Evolutionary conservation across 352 stramenopile species (phyloP), one percentile per base, ranked within the genome.

Genomic region (Phytophthora tubulina): DNA sequence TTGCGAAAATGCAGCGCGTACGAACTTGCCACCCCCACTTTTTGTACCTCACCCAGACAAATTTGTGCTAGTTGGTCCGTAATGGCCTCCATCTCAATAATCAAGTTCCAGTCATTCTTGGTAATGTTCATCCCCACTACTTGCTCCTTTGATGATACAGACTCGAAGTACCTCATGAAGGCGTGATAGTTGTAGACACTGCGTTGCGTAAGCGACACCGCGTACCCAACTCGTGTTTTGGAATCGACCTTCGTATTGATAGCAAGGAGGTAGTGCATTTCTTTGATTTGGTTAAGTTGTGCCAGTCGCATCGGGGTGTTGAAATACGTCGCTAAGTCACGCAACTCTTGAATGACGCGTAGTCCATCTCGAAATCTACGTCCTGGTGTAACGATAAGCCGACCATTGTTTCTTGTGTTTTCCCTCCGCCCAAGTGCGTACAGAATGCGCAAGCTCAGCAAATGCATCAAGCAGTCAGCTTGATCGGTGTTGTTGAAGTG

Each of bases 21-120:
- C 2, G 63, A 65, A 17, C 45, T 71, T 3, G 63, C 13, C n/a
- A 71, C 35, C 2, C 39, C 48, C 7, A 61, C 38, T 8, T 56
- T 65, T 44, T 65, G 55, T 7, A 70, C 54, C 33, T 70, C 63
- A 14, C 53, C 52, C 1, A 70, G 15, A 14, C 53, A 58, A 35
- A 61, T 52, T n/a, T 69, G 62, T 10, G 62, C 52, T 7, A 70
- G n/a, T 35, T 63, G 15, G 15, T 60, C 17, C 8, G 64, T 72
- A 9, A 61, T n/a, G 6, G 10, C 14, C 15, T 70, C 63, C 55
- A 65, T 71, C 14, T 71, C 54, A 11, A 38, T 55, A 15, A 55
- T 61, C 5, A 66, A 32, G 6, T 15, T 44, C 39, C 64, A 65
- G 13, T 72, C 45, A 1, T 32, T 36, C 1, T 2, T 4, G 3